Evolutionary conservation across 495 filamentous ascomycete species (phyloP), one percentile per base, ranked within the genome.

Genomic region (Cryomyces minteri): DNA sequence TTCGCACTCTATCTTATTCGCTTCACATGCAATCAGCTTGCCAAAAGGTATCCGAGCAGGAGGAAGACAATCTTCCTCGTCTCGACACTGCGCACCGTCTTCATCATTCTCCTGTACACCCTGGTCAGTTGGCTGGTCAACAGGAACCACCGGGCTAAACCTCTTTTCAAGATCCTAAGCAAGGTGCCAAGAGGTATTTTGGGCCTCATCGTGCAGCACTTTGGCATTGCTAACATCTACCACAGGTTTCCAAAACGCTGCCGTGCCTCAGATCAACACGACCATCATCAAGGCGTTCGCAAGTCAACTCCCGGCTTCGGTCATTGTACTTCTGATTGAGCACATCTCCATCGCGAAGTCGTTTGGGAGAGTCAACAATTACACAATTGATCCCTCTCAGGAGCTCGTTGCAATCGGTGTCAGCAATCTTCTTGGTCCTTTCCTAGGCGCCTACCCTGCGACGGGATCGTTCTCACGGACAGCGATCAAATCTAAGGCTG

Each of bases 401-500:
- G 90, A 98, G 55, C 76, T 98, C 65, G 81, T 98, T 28, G 92
- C 83, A 28, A 96, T 98, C 55, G 90, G 90, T 41, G 71, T 96
- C 6, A 82, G 79, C 14, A 98, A 98, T 59, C 67, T 96, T 32
- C 70, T 98, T 1, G 88, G 84, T 5, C 88, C 90, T 5, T 95
- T 98, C 65, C 75, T 98, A 5, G 90, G 90, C 47, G 90, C 71
- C 3, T 98, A 94, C 53, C 87, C 92, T 2, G 83, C 90, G 0
- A 98, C 90, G 30, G 90, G 90, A 5, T 96, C 92, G 9, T 98
- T 98, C 70, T 93, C 86, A 11, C 80, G 90, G 28, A 98, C 90
- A 40, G 90, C 90, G 29, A 96, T 98, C 67, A 94, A 96, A 63
- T 88, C 87, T 1, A 98, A 96, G 67, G 88, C 92, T 37, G 90